Base-by-base conservation (phyloP, 2,329 filamentous ascomycete species). In the Leptosphaerulina australis region DNA sequence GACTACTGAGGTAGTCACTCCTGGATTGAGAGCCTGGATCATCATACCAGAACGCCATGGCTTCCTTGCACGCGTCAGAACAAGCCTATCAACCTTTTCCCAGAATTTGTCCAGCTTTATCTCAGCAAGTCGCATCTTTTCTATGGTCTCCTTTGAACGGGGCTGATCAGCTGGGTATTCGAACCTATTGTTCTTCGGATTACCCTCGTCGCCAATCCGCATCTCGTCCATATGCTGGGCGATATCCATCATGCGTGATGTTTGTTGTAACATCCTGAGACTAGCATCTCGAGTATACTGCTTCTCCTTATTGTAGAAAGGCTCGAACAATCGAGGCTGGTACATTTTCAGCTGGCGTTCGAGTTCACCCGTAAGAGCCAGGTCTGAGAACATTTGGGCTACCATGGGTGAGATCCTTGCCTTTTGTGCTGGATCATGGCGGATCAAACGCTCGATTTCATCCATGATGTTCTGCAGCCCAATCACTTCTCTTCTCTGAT, bases 121-220 rank as follows among this genome's bases (percentile, higher is more conserved):
- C 63, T 85, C 81, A 0, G 81, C 79, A 1, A 35, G 55, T 8
- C 75, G 73, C 64, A 84, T 71, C 0, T 64, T 61, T 4, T 76
- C 71, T 0, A 77, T 70, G 14, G 74, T 83, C 10, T 76, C 74
- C 44, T 72, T 73, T 2, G 70, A 82, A 2, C 74, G 73, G 8
- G 72, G 76, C 55, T 79, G 81, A 2, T 77, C 71, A 4, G 72
- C 72, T 40, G 77, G 81, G 72, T 76, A 84, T 31, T 53, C 50
- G 47, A 84, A 82, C 44, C 65, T 76, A 1, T 67, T 67, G 3
- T 67, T 66, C 0, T 69, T 65, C 0, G 74, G 75, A 6, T 73
- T 60, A 21, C 28, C 53, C n/a, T 44, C 44, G 15, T 34, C 34
- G 37, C 44, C 48, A n/a, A 60, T 9, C 11, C 44, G 21, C 4